phyloP scores from a whole-genome alignment of 2,329 filamentous ascomycete species.

The Hypoxylon sp. region DNA sequence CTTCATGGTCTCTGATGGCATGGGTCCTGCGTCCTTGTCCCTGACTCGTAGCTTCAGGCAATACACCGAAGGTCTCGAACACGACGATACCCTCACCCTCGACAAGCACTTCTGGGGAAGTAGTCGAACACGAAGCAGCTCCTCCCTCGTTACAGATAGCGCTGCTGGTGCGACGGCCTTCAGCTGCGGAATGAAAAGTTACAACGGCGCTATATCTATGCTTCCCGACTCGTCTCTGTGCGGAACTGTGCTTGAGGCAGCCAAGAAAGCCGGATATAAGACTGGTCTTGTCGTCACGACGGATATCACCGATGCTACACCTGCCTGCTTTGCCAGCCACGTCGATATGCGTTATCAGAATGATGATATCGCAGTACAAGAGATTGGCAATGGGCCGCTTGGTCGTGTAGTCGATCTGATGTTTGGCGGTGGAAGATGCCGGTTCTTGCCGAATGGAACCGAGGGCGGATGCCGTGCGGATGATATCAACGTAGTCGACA shows the following conservation, averaged over 20 bases:
- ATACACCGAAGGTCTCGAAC: constrained; percentile 77
- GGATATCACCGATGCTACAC: constrained; percentile 93
- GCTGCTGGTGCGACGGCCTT: constrained; percentile 98
- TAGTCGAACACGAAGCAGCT: constrained; percentile 86
- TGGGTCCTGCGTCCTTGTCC: constrained; percentile 92
- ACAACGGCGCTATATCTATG: constrained; percentile 95
- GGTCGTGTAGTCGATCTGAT: constrained; percentile 92
- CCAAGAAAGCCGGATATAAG: constrained; percentile 89
- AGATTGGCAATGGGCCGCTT: constrained; percentile 88
- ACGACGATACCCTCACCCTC: constrained; percentile 80
- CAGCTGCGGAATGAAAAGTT: constrained; percentile 91
- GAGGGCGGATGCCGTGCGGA: constrained; percentile 86
- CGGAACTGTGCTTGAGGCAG: constrained; percentile 92
- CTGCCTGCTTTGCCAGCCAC: constrained; percentile 93
- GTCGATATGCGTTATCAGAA: constrained; percentile 84
- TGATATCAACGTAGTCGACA: constrained; percentile 76
- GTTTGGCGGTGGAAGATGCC: constrained; percentile 91
- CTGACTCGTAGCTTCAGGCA: constrained; percentile 91
- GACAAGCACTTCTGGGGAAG: constrained; percentile 93
- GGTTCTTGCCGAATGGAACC: constrained; percentile 87
- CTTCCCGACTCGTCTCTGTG: constrained; percentile 88
- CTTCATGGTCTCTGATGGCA: constrained; percentile 99
- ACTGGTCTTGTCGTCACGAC: constrained; percentile 97
- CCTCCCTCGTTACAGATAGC: constrained; percentile 90
- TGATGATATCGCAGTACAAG: constrained; percentile 91